A percentile compares a stretch with the other conserved stretches of the same genome.
Evolutionary conservation across 805 yeast species (phyloP).

Genomic region (Wickerhamiella sorbophila): DNA sequence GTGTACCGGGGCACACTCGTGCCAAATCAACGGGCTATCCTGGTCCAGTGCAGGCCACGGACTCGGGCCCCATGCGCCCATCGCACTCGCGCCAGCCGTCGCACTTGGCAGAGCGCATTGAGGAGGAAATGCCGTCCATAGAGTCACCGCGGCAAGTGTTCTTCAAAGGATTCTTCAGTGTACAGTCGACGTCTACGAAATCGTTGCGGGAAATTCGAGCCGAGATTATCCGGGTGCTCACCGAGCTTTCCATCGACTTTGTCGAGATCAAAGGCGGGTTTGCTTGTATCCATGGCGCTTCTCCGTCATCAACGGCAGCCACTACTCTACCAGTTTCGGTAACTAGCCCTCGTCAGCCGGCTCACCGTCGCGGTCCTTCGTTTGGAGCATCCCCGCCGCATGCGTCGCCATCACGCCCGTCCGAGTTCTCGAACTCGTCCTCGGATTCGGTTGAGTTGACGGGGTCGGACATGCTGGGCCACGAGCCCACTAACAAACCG

Average conservation of each 20-base stretch:
- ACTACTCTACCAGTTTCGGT: background rate
- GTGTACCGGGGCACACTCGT: slow-evolving; percentile 9
- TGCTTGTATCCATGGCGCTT: slow-evolving; percentile 53
- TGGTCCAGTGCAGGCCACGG: background rate
- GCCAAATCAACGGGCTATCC: slow-evolving; percentile 16
- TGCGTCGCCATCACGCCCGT: slow-evolving; percentile 21
- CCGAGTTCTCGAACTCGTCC: slow-evolving; percentile 18
- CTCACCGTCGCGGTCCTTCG: slow-evolving; percentile 3
- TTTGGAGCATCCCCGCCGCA: background rate
- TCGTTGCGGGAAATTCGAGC: slow-evolving; percentile 79
- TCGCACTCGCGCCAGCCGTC: background rate
- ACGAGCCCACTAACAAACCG: slow-evolving; percentile 9
- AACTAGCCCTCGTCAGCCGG: background rate
- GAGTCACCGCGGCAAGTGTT: slow-evolving; percentile 85
- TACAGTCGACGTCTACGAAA: slow-evolving; percentile 87
- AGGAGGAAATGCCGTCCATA: slow-evolving; percentile 82
- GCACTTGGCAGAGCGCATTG: slow-evolving; percentile 32
- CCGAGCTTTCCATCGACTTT: slow-evolving; percentile 61
- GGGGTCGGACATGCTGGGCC: slow-evolving; percentile 28
- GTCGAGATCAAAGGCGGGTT: slow-evolving; percentile 92
- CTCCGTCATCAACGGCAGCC: slow-evolving; percentile 5
- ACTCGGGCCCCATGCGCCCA: background rate
- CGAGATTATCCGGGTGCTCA: slow-evolving; percentile 64
- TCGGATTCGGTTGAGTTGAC: slow-evolving; percentile 24
- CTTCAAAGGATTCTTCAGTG: slow-evolving; percentile 85